A percentile compares a stretch with the other conserved stretches of the same genome.
Conservation (phyloP, 2,329 filamentous ascomycete genomes). For the Arthrobotrys megalospora region DNA sequence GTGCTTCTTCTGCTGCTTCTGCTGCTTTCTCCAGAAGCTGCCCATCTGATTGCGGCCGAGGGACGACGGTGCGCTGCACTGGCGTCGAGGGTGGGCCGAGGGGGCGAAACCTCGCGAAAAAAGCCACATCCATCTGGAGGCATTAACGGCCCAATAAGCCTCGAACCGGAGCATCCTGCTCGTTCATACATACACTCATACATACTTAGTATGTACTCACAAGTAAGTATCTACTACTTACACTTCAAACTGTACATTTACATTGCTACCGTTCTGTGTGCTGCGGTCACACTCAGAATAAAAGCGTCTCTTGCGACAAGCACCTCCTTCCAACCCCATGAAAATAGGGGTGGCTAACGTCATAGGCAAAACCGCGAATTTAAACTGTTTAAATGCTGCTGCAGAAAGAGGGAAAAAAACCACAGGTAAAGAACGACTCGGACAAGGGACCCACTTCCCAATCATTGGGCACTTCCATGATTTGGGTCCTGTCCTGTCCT, state of each 20-base stretch:
- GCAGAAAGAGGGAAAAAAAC: slow-evolving; percentile 24
- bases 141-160: slow-evolving; percentile 39
- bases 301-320: slow-evolving; percentile 23
- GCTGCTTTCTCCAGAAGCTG: slow-evolving; percentile 12
- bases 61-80: slow-evolving; percentile 18
- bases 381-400: neutral
- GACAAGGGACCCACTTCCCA: slow-evolving; percentile 22
- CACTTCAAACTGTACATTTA: no score
- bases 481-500: slow-evolving; percentile 29
- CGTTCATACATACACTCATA: neutral
- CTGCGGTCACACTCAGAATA: slow-evolving; percentile 1
- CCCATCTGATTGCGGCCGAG: slow-evolving; percentile 34
- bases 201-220: no score
- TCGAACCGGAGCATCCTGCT: slow-evolving; percentile 12
- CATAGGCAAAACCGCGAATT: slow-evolving; percentile 47
- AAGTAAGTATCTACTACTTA: no score
- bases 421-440: neutral
- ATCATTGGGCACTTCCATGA: slow-evolving; percentile 35
- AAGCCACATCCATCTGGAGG: slow-evolving; percentile 48
- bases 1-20: no score
- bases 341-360: slow-evolving; percentile 53
- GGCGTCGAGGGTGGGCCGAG: slow-evolving; percentile 27
- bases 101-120: slow-evolving; percentile 53
- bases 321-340: neutral
- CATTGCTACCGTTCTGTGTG: neutral